Evolutionary conservation across 2,329 filamentous ascomycete species (phyloP).

Genomic region (Fusarium sp.): DNA sequence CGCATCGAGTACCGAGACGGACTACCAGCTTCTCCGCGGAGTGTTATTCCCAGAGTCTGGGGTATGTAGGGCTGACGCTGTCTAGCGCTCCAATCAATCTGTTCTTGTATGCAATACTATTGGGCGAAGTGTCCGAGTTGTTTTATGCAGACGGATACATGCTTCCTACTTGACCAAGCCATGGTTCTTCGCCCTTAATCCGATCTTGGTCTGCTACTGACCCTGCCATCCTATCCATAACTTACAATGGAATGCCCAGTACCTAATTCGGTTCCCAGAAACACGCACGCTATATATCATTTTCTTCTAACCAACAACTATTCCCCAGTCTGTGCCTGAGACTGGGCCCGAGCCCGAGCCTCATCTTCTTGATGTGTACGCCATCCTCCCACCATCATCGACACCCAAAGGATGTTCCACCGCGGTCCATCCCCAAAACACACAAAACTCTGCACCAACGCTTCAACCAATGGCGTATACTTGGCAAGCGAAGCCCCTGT

Average conservation of each 20-base stretch:
- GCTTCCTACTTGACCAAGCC: neutral
- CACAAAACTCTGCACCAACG: conserved; percentile 37
- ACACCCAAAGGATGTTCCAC: conserved; percentile 40
- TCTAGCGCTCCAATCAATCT: neutral
- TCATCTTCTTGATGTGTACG: neutral
- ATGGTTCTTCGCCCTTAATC: neutral
- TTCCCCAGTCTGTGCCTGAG: neutral
- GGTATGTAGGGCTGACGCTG: neutral
- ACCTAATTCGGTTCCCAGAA: neutral
- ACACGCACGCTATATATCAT: neutral
- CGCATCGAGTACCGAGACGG: neutral
- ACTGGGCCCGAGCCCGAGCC: neutral
- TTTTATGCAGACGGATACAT: neutral
- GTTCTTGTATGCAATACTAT: neutral
- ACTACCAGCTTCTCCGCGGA: neutral
- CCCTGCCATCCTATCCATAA: neutral
- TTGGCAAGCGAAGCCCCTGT: conserved; percentile 9
- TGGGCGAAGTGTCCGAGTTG: neutral
- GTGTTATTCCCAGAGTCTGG: neutral
- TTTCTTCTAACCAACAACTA: neutral
- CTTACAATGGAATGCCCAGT: neutral
- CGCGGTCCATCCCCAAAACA: conserved; percentile 43
- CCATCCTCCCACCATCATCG: conserved; percentile 37
- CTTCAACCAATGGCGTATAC: conserved; percentile 33
- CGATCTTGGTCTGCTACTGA: neutral